Percentiles rank a stretch among this genome's conserved stretches.
phyloP scores from a whole-genome alignment of 169 alveolate species.

The Theileria equi region DNA sequence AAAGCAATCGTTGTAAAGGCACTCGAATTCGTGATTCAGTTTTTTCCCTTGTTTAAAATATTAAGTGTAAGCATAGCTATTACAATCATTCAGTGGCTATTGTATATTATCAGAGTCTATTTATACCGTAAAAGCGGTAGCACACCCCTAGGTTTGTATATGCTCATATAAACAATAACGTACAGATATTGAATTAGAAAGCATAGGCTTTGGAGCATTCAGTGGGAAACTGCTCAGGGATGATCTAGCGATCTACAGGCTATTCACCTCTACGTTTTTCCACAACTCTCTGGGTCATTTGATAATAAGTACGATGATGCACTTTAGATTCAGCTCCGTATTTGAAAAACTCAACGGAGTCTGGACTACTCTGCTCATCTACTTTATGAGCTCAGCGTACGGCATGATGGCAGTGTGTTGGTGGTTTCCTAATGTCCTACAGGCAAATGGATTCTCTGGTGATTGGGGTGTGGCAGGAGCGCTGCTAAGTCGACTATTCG shows the following conservation, averaged over 20 bases:
- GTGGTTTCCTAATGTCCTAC: constrained; percentile 21
- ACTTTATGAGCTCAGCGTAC: constrained; percentile 45
- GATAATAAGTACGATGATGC: constrained; percentile 61
- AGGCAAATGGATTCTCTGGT: constrained; percentile 64
- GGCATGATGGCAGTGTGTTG: constrained; percentile 60
- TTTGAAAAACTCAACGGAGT: constrained; percentile 51
- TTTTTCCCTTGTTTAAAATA: constrained; percentile 31
- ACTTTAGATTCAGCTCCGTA: constrained; percentile 61
- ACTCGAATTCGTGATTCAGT: constrained; percentile 6
- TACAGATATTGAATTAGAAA: constrained; percentile 13
- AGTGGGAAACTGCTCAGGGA: constrained; percentile 40
- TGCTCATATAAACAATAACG: background rate
- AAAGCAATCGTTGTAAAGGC: background rate
- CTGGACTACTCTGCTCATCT: constrained; percentile 22
- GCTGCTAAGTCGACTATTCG: constrained; percentile 50
- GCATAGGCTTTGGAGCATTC: constrained; percentile 40
- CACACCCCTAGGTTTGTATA: constrained; percentile 3
- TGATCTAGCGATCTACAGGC: constrained; percentile 29
- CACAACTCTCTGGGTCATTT: constrained; percentile 57
- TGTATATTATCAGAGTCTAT: constrained; percentile 20
- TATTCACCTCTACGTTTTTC: constrained; percentile 54
- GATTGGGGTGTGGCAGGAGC: constrained; percentile 70
- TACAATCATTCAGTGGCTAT: constrained; percentile 47
- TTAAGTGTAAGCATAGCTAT: constrained; percentile 22
- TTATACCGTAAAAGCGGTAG: background rate